A percentile compares a stretch with the other conserved stretches of the same genome.
phyloP scores from a whole-genome alignment of 139 green algal species.

The Asterochloris erici region DNA sequence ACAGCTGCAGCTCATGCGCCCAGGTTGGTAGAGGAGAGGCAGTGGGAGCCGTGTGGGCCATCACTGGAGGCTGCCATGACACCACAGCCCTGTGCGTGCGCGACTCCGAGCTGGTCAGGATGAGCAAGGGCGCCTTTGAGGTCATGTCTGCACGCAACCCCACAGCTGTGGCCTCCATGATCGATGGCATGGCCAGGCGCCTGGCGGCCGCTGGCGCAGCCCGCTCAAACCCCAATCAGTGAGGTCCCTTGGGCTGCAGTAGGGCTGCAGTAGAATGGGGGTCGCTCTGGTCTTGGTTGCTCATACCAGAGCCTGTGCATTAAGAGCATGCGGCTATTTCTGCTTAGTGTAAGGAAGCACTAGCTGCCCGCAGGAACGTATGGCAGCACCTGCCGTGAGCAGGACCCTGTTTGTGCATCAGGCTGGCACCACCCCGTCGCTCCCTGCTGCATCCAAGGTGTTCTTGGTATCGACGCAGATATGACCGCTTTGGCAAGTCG shows the following conservation, averaged over 20 bases:
- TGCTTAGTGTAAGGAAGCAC: background rate
- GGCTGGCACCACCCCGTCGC: background rate
- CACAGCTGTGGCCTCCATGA: slow-evolving; percentile 29
- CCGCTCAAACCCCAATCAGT: slow-evolving; percentile 13
- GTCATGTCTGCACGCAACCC: slow-evolving; percentile 31
- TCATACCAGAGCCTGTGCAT: too few species aligned
- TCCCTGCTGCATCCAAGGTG: background rate
- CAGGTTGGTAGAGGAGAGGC: slow-evolving; percentile 52
- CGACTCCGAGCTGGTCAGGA: slow-evolving; percentile 72
- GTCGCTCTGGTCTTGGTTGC: background rate
- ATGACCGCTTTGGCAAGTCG: slow-evolving; percentile 17
- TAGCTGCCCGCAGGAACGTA: background rate
- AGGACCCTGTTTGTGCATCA: background rate
- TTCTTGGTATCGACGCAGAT: background rate
- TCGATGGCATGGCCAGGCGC: slow-evolving; percentile 45
- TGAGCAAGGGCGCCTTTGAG: slow-evolving; percentile 55
- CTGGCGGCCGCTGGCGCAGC: slow-evolving; percentile 23
- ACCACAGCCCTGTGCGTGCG: slow-evolving; percentile 63
- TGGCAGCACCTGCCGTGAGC: background rate
- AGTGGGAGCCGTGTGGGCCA: slow-evolving; percentile 66
- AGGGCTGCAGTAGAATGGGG: too few species aligned
- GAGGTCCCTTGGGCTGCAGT: background rate
- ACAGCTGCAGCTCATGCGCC: too few species aligned
- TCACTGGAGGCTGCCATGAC: slow-evolving; percentile 58
- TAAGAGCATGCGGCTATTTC: background rate